phyloP scores from a whole-genome alignment of 768 basidiomycete species.

The Pleurotus salmoneostramineus region DNA sequence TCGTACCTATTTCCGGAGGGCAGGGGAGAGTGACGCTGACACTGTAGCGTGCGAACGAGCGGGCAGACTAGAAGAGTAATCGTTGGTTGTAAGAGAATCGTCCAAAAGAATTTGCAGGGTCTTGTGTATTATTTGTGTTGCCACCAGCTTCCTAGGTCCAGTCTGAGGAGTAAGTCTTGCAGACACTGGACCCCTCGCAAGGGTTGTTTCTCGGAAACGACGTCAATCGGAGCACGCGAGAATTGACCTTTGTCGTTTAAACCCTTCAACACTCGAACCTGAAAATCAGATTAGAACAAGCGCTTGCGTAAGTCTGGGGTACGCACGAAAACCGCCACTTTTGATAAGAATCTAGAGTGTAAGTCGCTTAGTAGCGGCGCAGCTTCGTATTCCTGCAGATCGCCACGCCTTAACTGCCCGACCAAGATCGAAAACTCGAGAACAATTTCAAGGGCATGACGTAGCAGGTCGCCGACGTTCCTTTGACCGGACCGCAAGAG shows the following conservation, averaged over 20 bases:
- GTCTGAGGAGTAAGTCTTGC: slow-evolving; percentile 47
- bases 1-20: slow-evolving; percentile 38
- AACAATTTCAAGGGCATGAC: slow-evolving; percentile 58
- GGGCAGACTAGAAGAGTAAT: neutral
- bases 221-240: slow-evolving; percentile 11
- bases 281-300: slow-evolving; percentile 7
- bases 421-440: slow-evolving; percentile 65
- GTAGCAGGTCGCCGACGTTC: slow-evolving; percentile 59
- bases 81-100: neutral
- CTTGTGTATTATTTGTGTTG: neutral
- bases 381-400: slow-evolving; percentile 64
- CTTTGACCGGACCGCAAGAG: slow-evolving; percentile 67
- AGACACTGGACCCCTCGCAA: slow-evolving; percentile 52
- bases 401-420: slow-evolving; percentile 51
- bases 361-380: slow-evolving; percentile 51
- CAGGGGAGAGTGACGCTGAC: slow-evolving; percentile 29
- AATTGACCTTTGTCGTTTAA: slow-evolving; percentile 46
- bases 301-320: neutral
- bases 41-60: neutral
- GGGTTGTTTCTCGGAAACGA: slow-evolving; percentile 18
- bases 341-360: slow-evolving; percentile 46
- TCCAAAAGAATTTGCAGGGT: neutral
- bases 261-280: slow-evolving; percentile 56
- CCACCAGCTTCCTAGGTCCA: slow-evolving; percentile 64
- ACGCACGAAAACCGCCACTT: slow-evolving; percentile 58